A percentile compares a stretch with the other conserved stretches of the same genome.
Conservation (phyloP, 129 eudicot species). For the Heracleum sosnowskyi region DNA sequence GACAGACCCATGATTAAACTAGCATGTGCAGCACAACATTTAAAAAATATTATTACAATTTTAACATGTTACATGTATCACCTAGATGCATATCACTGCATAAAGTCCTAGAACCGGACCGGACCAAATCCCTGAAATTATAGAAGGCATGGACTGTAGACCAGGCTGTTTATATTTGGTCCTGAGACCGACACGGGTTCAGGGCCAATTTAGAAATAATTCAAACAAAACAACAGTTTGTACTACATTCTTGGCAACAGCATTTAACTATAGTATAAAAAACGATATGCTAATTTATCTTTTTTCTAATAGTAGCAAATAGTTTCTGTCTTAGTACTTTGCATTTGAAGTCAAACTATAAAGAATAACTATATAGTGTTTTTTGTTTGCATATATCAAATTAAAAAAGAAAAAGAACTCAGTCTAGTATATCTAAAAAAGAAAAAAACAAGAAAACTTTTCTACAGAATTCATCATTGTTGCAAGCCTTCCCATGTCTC, state of each 20-base stretch:
- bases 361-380: neutral
- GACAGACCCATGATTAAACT: neutral
- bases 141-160: neutral
- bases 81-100: neutral
- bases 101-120: neutral
- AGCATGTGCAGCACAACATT: neutral
- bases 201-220: neutral
- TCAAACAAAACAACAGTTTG: neutral
- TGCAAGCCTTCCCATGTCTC: neutral
- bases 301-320: neutral
- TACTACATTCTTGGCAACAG: neutral
- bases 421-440: neutral
- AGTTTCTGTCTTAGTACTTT: neutral
- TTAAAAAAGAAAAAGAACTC: neutral
- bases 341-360: no score
- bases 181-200: neutral
- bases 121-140: neutral
- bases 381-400: neutral
- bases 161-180: neutral
- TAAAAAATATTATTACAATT: neutral
- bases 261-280: neutral
- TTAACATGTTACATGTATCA: neutral
- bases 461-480: neutral
- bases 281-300: neutral
- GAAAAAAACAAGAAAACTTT: neutral